phyloP scores from a whole-genome alignment of 495 filamentous ascomycete genomes.

The Copromyces sp. region DNA sequence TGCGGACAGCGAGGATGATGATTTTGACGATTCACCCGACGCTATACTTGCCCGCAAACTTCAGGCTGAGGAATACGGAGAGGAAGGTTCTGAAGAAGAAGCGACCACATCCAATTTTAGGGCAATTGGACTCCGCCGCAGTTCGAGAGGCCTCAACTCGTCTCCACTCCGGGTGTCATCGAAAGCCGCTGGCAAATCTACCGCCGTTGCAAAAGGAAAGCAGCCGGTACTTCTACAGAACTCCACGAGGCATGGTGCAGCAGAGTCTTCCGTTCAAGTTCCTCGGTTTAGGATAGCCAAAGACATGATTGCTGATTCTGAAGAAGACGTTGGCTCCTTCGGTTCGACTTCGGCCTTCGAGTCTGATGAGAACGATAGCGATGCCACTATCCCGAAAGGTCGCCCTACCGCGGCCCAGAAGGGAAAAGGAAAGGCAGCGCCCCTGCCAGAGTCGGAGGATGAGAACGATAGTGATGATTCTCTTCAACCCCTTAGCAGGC shows the following conservation, averaged over 20 bases:
- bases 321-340: background rate
- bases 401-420: background rate
- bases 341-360: background rate
- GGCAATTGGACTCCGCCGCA: background rate
- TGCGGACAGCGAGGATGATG: conserved; percentile 14
- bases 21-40: conserved; percentile 30
- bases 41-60: conserved; percentile 42
- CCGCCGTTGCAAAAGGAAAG: background rate
- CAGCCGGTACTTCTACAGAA: background rate
- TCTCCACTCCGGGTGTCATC: background rate
- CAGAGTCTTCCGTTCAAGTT: background rate
- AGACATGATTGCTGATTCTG: conserved; percentile 4
- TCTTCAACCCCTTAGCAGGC: background rate
- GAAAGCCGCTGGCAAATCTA: background rate
- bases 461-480: conserved; percentile 9
- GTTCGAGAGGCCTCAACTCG: conserved; percentile 1
- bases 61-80: conserved; percentile 48
- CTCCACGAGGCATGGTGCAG: background rate
- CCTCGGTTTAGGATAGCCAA: background rate
- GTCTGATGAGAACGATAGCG: conserved; percentile 1
- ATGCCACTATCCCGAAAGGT: background rate
- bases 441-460: background rate
- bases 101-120: background rate
- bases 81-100: background rate
- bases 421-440: background rate